Base-by-base conservation (phyloP, 441 rosid genomes). In the Erysimum cheiri region DNA sequence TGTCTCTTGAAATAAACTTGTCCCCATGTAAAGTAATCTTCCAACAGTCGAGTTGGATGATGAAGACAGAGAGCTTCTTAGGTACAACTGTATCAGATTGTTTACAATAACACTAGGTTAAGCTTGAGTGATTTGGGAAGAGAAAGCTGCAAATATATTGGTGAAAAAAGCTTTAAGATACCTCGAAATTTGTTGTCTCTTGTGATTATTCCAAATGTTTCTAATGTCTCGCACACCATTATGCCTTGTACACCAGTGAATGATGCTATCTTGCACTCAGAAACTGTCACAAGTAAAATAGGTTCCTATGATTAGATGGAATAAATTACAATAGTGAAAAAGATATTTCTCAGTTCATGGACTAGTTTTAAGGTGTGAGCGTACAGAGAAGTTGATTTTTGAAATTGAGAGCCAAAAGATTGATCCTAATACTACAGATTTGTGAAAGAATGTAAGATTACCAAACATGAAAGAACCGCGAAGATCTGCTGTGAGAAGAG, bases 161-260 rank as follows among this genome's bases (percentile, higher is more conserved):
- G 59, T 24, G n/a, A 15, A 54, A 5, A 24, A 67, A 28, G 35
- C 32, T 67, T 41, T 1, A 14, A 35, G 58, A 10, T 80, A 91
- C 98, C 92, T 58, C 24, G 71, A 54, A 94, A 68, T 77, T 82
- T 81, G 61, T 91, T 71, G 5, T 86, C 90, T 74, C 80, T 79
- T 26, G 86, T 87, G 58, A 94, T 78, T 60, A 94, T 81, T 61
- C 90, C 96, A 83, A 92, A 86, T 77, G 96, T 88, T 81, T 87
- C 84, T 5, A 91, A 84, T 71, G 98, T 94, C 85, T 92, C 99
- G 13, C 88, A 87, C 73, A 90, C 79, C 97, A 94, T 80, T 65
- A 92, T 82, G 56, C 98, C 97, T 54, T 77, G 79, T 60, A 86
- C 80, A 59, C 96, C 96, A 66, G 78, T 82, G 70, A 85, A 78